Conservation (phyloP, 192 early-diverging fungal genomes). For the Rhizophlyctis rosea region DNA sequence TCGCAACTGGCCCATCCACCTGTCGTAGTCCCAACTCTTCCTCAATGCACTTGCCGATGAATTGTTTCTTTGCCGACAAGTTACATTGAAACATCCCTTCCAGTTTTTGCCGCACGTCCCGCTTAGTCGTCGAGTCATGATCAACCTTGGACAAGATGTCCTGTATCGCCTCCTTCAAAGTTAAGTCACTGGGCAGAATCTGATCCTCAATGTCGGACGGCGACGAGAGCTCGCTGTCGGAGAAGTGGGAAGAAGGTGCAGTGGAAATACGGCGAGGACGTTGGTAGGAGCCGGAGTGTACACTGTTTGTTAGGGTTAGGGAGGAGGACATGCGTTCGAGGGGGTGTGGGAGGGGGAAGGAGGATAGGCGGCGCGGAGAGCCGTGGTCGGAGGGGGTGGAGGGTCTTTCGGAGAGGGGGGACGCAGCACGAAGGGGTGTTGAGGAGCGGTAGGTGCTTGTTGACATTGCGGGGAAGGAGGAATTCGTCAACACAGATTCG, state of each 20-base stretch:
- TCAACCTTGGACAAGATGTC: constrained; percentile 67
- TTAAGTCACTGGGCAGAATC: constrained; percentile 68
- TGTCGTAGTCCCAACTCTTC: too few species aligned
- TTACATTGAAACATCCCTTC: constrained; percentile 65
- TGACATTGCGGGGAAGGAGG: constrained; percentile 13
- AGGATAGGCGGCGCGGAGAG: too few species aligned
- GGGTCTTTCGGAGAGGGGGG: background rate
- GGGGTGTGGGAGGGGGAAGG: background rate
- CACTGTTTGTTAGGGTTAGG: background rate
- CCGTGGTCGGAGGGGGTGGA: too few species aligned
- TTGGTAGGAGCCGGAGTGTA: too few species aligned
- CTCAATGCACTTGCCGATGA: constrained; percentile 73
- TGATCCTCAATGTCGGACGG: constrained; percentile 23
- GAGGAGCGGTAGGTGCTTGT: too few species aligned
- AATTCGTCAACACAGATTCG: background rate
- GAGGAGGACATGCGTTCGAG: background rate
- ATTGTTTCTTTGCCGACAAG: constrained; percentile 57
- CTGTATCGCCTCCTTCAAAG: constrained; percentile 68
- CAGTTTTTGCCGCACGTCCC: constrained; percentile 72
- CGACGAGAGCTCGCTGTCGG: background rate
- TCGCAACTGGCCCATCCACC: too few species aligned
- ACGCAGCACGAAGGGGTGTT: background rate
- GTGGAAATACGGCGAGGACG: background rate
- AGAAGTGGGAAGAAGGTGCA: background rate
- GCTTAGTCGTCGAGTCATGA: constrained; percentile 74